Evolutionary conservation across 768 basidiomycete genomes (phyloP), one percentile per base, ranked within the genome.

Genomic region (Lactarius vividus): DNA sequence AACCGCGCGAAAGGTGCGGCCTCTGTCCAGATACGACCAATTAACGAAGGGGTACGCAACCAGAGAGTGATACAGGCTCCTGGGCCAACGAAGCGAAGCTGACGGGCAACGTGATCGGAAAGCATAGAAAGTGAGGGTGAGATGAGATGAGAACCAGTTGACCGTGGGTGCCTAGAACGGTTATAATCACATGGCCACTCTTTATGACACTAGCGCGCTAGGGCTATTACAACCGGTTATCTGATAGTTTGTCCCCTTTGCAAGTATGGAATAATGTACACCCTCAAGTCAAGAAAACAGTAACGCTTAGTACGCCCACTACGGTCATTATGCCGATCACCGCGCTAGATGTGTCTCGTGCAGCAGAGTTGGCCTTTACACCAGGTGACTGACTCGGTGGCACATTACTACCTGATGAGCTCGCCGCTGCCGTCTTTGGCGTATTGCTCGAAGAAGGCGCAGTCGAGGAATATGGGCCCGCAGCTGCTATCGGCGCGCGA

Each of bases 81-180:
- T n/a, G 91, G 89, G 13, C 91, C 71, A 55, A 91, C 84, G 62
- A 91, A 86, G 73, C 91, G 89, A 72, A 92, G 82, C 77, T 91
- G 90, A 58, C 83, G 81, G 63, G 84, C 73, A 1, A 85, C 83
- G 74, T 91, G 86, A 29, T 61, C 64, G 29, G 62, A 70, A 56
- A 52, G 55, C 68, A 69, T 69, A 26, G 54, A 16, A 26, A 26
- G 49, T 35, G 3, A 52, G 56, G 23, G 42, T 23, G 59, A 26
- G 37, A 28, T 56, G 26, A 23, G 29, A 54, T 46, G 42, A 55
- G 44, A 40, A 28, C 52, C 15, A 7, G 26, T n/a, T 20, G 28
- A 26, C 49, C 49, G 49, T 52, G 49, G 49, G 13, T 26, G 6
- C 5, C 3, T 2, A 16, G 23, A 6, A n/a, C 11, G 23, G n/a